Percentiles rank a stretch among this genome's conserved stretches.
phyloP scores from a whole-genome alignment of 139 green algal species.

The Micractinium conductrix region DNA sequence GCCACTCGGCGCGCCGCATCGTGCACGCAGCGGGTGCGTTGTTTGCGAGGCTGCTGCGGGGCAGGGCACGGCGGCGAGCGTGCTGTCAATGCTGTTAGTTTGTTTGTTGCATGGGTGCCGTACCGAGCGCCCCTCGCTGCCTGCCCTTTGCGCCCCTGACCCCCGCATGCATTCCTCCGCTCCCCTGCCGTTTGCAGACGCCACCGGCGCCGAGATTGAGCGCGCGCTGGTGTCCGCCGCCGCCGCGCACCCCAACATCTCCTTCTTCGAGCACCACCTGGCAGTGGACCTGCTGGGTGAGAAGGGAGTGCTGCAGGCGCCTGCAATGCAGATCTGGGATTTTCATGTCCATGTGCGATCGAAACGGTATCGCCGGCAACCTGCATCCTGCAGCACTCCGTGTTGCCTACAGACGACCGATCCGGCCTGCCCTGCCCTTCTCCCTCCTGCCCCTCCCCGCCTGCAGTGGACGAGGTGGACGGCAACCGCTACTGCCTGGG shows the following conservation, averaged over 20 bases:
- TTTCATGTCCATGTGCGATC: no score
- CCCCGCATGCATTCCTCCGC: neutral
- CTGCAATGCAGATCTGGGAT: no score
- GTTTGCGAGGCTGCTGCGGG: no score
- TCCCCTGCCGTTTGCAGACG: conserved; percentile 63
- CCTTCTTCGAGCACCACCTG: conserved; percentile 84
- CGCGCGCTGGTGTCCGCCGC: conserved; percentile 83
- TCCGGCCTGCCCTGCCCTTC: no score
- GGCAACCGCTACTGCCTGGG: conserved; percentile 76
- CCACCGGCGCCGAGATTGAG: conserved; percentile 95
- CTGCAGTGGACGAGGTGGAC: conserved; percentile 41
- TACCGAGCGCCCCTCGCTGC: neutral
- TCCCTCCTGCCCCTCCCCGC: no score
- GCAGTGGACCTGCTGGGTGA: conserved; percentile 72
- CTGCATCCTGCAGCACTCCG: no score
- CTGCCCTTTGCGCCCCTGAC: neutral
- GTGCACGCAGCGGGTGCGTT: conserved; percentile 84
- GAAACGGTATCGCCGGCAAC: no score
- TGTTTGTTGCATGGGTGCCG: neutral
- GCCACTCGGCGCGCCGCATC: conserved; percentile 91
- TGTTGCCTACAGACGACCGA: no score
- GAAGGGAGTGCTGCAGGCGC: neutral
- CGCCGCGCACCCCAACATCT: conserved; percentile 78
- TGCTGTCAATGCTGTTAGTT: no score
- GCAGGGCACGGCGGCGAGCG: neutral